Percentiles rank a stretch among this genome's conserved stretches.
Conservation (phyloP, 768 basidiomycete genomes). For the Termitomyces sp. region DNA sequence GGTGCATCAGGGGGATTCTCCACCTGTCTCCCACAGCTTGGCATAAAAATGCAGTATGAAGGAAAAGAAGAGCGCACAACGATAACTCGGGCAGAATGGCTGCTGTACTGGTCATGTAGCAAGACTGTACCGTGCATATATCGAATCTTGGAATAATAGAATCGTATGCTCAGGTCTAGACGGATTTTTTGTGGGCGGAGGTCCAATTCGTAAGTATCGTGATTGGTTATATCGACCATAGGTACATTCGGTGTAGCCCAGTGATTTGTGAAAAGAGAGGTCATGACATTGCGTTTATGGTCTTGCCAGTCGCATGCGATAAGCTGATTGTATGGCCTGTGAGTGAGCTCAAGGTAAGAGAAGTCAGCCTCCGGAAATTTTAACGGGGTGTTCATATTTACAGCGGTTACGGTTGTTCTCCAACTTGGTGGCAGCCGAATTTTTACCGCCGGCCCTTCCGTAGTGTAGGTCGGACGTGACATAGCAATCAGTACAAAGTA, state of each 20-base stretch:
- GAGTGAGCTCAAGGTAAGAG: constrained; percentile 2
- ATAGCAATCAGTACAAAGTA: not conserved
- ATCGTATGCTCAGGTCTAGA: not conserved
- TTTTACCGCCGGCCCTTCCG: not conserved
- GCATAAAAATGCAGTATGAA: not conserved
- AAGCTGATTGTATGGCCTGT: constrained; percentile 10
- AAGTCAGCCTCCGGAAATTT: not conserved
- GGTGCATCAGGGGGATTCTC: no score
- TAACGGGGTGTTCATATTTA: not conserved
- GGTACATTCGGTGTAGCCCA: not conserved
- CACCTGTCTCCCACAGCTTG: not conserved
- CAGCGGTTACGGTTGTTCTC: not conserved
- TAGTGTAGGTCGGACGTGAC: not conserved
- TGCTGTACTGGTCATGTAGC: not conserved
- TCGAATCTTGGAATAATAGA: not conserved
- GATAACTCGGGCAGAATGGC: not conserved
- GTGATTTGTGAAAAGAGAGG: not conserved
- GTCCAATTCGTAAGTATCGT: not conserved
- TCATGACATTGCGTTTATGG: not conserved
- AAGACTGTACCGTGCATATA: no score
- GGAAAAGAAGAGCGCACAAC: not conserved
- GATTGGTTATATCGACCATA: not conserved
- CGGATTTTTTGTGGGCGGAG: not conserved
- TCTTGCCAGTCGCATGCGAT: constrained; percentile 1
- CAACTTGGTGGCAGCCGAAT: not conserved